Evolutionary conservation across 1,139 yeast genomes (phyloP), one percentile per base, ranked within the genome.

Genomic region (Pichia sp.): DNA sequence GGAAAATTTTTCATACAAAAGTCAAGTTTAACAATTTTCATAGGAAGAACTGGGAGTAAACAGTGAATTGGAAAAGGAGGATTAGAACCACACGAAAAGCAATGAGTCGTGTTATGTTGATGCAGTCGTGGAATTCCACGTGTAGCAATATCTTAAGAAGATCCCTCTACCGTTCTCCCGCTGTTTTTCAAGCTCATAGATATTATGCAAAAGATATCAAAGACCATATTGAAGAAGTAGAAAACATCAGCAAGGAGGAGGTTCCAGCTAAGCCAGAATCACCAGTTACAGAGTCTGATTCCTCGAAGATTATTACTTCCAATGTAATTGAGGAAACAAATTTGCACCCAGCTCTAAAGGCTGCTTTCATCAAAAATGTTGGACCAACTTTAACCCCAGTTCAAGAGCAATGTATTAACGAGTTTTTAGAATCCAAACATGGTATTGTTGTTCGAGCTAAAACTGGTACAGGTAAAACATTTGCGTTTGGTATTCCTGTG

Each of bases 401-500:
- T 19, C 97, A 90, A 70, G 84, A 85, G 54, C 77, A 79, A 62
- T 79, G 96, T 5, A 74, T 90, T 50, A 73, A 81, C 54, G 95
- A 95, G 8, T 72, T 89, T 54, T 67, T 77, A 26, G 72, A 74
- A 43, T 77, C 80, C 42, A 72, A 77, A 45, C 70, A 69, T 11
- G 92, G 95, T 60, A 75, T 90, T 54, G 90, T 90, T 30, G 93
- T 89, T 41, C 79, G 95, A 62, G 97, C 97, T 38, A 89, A 89
- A 68, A 92, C 98, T 5, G 98, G 97, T 67, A 90, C 97, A 1
- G 98, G 97, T 65, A 92, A 92, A 70, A 92, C 97, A 0, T 81
- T 88, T 57, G 95, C 97, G 0, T 92, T 89, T 68, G 82, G 90
- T 58, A 75, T 90, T 49, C 97, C 97, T 1, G 75, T 89, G 7